Conservation (phyloP, 164 flowering plant genomes). For the Pachysandra terminalis region DNA sequence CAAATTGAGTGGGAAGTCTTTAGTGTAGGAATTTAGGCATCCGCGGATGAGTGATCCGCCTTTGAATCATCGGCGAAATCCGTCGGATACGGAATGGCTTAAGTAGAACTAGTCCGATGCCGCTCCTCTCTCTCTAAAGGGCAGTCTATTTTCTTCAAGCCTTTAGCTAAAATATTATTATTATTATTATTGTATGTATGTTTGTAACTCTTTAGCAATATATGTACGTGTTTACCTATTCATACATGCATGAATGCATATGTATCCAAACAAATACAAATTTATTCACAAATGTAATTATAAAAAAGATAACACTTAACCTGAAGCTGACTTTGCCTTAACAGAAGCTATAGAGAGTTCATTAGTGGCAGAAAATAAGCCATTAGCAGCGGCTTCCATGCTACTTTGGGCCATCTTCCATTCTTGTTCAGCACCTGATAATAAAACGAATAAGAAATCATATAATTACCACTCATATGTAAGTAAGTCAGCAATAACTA, state of each 20-base stretch:
- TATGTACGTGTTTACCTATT: background rate
- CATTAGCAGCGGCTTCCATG: slow-evolving; percentile 80
- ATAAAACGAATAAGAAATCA: slow-evolving; percentile 8
- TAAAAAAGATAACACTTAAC: slow-evolving; percentile 26
- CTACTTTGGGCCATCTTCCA: slow-evolving; percentile 79
- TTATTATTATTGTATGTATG: too few species aligned
- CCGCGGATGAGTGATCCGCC: too few species aligned
- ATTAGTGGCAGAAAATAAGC: slow-evolving; percentile 64
- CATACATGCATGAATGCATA: background rate
- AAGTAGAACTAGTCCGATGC: too few species aligned
- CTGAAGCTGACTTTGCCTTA: slow-evolving; percentile 87
- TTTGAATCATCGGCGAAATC: too few species aligned
- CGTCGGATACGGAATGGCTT: too few species aligned
- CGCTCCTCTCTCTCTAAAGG: too few species aligned
- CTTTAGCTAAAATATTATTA: too few species aligned
- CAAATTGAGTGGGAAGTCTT: too few species aligned
- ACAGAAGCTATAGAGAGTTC: slow-evolving; percentile 71
- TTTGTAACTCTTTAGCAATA: background rate
- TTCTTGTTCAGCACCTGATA: slow-evolving; percentile 82
- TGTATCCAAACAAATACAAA: background rate
- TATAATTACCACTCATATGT: background rate
- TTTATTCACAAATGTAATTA: background rate
- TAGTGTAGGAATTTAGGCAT: too few species aligned
- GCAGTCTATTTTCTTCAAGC: too few species aligned
- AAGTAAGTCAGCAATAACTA: background rate